A percentile compares a stretch with the other conserved stretches of the same genome.
Conservation (phyloP, 2,329 filamentous ascomycete genomes). For the Pseudofabraea citricarpa region DNA sequence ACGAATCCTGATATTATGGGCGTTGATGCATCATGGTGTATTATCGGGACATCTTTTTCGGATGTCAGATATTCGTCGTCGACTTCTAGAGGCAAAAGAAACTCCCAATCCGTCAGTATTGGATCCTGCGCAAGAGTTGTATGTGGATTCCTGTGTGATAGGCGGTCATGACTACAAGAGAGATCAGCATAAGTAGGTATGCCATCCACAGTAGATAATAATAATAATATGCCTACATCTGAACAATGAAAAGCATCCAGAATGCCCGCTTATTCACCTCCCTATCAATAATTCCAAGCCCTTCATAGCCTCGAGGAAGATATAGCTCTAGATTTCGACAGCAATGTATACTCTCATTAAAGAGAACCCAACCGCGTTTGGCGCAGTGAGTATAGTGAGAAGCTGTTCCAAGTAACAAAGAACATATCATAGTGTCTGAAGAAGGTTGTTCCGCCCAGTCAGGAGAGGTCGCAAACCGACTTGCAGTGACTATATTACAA, state of each 20-base stretch:
- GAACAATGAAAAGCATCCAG: slow-evolving; percentile 21
- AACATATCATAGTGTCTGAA: slow-evolving; percentile 8
- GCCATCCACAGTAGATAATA: no score
- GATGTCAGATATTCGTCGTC: slow-evolving; percentile 10
- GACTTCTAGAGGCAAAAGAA: slow-evolving; percentile 15
- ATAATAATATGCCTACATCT: slow-evolving; percentile 15
- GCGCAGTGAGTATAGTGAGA: slow-evolving; percentile 9
- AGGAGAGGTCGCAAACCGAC: slow-evolving; percentile 4
- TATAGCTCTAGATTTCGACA: slow-evolving; percentile 6
- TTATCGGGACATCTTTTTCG: neutral
- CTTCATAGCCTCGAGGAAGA: slow-evolving; percentile 5
- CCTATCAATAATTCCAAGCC: slow-evolving; percentile 3
- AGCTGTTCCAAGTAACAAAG: slow-evolving; percentile 7
- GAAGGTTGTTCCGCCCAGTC: slow-evolving; percentile 2
- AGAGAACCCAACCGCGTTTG: slow-evolving; percentile 9
- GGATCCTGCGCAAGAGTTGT: slow-evolving; percentile 17
- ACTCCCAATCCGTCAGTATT: slow-evolving; percentile 17
- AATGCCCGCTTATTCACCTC: slow-evolving; percentile 21
- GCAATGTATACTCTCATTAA: slow-evolving; percentile 10
- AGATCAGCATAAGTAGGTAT: no score
- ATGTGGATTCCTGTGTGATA: slow-evolving; percentile 11
- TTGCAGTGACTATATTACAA: slow-evolving; percentile 5
- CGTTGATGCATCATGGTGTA: neutral
- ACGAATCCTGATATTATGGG: slow-evolving; percentile 17
- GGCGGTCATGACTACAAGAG: slow-evolving; percentile 12